These are phyloP conservation scores for Elymus sibiricus DNA, from an alignment of 176 grass and related monocot species.

Conservation along the genomic window DNA sequence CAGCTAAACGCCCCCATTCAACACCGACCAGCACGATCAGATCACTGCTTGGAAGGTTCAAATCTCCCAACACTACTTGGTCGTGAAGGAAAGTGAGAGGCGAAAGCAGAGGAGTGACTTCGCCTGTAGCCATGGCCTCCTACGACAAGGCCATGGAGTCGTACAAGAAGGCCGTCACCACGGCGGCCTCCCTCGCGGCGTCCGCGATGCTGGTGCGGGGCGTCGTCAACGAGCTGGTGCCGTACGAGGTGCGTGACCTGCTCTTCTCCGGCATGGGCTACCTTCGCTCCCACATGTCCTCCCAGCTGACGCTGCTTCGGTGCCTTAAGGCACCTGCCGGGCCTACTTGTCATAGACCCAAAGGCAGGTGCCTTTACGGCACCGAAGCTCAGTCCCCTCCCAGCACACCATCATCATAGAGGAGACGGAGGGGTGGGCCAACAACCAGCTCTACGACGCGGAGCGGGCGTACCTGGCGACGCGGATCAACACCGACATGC, in stretches of 20 bases:
- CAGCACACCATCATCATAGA: slow-evolving; percentile 69
- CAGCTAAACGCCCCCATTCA: slow-evolving; percentile 20
- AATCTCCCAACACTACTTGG: background rate
- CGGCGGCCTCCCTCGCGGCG: slow-evolving; percentile 63
- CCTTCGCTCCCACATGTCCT: slow-evolving; percentile 56
- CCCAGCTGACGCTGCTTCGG: no score
- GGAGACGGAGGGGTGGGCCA: slow-evolving; percentile 56
- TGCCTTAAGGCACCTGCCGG: no score
- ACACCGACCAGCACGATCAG: background rate
- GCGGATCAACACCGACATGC: slow-evolving; percentile 70
- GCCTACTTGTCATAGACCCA: no score
- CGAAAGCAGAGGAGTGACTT: background rate
- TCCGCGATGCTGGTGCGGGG: slow-evolving; percentile 74
- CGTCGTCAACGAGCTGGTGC: slow-evolving; percentile 72
- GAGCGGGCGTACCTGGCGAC: slow-evolving; percentile 62
- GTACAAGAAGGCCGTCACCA: slow-evolving; percentile 67
- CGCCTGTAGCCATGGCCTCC: slow-evolving; percentile 33
- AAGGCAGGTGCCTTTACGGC: no score
- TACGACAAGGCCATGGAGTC: slow-evolving; percentile 63
- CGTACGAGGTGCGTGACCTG: slow-evolving; percentile 55
- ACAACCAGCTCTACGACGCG: slow-evolving; percentile 80
- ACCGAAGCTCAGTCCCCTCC: no score
- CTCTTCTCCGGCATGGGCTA: slow-evolving; percentile 49
- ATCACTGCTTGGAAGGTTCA: background rate
- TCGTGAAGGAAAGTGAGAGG: background rate